Evolutionary conservation across 75 land plant genomes (phyloP).

Genomic region (Gnetum montanum): DNA sequence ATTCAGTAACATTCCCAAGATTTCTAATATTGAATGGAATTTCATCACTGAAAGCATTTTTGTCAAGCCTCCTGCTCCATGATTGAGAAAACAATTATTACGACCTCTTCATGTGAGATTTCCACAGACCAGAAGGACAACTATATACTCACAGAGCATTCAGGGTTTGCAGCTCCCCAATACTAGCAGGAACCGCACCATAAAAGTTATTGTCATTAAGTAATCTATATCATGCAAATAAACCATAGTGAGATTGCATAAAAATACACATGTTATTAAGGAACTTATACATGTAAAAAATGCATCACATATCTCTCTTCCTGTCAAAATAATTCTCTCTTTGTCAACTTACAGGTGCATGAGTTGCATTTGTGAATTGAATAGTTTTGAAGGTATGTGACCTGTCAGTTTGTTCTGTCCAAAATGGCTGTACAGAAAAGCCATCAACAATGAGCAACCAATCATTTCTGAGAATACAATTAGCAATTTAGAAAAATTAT

Average conservation of each 20-base stretch:
- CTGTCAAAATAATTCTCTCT: neutral
- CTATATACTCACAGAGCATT: constrained; percentile 67
- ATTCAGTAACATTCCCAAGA: constrained; percentile 41
- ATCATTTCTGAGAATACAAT: neutral
- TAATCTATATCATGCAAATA: constrained; percentile 22
- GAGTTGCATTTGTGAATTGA: constrained; percentile 39
- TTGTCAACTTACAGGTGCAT: constrained; percentile 60
- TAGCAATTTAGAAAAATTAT: neutral
- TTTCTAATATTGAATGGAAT: constrained; percentile 40
- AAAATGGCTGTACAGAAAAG: constrained; percentile 81
- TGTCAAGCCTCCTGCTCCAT: constrained; percentile 52
- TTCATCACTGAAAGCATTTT: constrained; percentile 29
- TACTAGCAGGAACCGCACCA: constrained; percentile 52
- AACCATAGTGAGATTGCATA: neutral
- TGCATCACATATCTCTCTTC: no score
- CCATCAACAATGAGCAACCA: neutral
- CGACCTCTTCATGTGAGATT: neutral
- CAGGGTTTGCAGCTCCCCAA: constrained; percentile 50
- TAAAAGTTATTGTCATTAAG: constrained; percentile 60
- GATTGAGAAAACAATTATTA: neutral
- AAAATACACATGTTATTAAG: neutral
- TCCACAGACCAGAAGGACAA: neutral
- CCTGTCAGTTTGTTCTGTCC: constrained; percentile 67
- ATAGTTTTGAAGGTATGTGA: constrained; percentile 39
- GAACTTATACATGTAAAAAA: neutral